phyloP scores from a whole-genome alignment of 768 basidiomycete genomes.

The Naganishia onofrii region DNA sequence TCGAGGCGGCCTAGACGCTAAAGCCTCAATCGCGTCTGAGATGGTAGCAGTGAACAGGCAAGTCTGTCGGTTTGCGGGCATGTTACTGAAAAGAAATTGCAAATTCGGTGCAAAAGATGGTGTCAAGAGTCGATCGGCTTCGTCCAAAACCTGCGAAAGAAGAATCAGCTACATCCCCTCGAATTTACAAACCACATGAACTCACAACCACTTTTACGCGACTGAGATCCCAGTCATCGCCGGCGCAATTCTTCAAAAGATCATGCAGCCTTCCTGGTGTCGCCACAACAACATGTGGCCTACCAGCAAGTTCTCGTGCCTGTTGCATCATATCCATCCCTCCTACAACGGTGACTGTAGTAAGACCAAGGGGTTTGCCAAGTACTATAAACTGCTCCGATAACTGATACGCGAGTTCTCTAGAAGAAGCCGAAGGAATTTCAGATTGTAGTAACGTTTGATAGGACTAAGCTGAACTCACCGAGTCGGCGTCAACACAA shows the following conservation, averaged over 20 bases:
- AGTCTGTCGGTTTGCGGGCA: conserved; percentile 87
- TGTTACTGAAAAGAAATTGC: conserved; percentile 66
- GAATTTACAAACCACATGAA: conserved; percentile 23
- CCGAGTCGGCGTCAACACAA: conserved; percentile 94
- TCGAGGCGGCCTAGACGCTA: conserved; percentile 70
- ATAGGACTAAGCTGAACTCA: conserved; percentile 50
- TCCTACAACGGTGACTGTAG: conserved; percentile 85
- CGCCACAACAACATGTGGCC: conserved; percentile 90
- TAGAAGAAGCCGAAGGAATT: conserved; percentile 48
- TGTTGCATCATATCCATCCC: conserved; percentile 99
- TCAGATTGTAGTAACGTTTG: neutral
- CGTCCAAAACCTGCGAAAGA: conserved; percentile 74
- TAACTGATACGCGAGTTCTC: conserved; percentile 95
- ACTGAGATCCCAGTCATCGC: conserved; percentile 76
- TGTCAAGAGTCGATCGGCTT: conserved; percentile 89
- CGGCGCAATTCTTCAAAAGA: conserved; percentile 70
- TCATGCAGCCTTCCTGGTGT: conserved; percentile 95
- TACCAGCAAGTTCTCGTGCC: conserved; percentile 75
- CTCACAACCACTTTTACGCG: conserved; percentile 79
- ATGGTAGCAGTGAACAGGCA: conserved; percentile 95
- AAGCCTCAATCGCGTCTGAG: conserved; percentile 75
- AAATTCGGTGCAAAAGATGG: conserved; percentile 85
- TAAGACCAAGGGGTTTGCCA: conserved; percentile 73
- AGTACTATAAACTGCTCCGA: conserved; percentile 92
- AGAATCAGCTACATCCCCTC: neutral